phyloP scores from a whole-genome alignment of 169 alveolate species.

The Eimeria acervulina region DNA sequence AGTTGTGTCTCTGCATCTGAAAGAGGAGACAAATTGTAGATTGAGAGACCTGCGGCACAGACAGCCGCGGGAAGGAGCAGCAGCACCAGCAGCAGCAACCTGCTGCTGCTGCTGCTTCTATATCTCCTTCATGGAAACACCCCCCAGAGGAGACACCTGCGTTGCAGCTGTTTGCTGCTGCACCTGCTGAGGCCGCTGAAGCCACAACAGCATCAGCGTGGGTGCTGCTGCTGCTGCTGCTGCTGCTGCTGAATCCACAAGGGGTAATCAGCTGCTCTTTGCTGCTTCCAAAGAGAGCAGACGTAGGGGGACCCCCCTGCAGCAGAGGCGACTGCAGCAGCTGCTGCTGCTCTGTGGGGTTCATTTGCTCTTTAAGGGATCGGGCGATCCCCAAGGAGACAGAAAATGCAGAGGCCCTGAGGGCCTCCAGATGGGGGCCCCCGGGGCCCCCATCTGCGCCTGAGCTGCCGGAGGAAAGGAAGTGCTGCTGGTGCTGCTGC shows the following conservation, averaged over 20 bases:
- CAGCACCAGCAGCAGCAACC: conserved; percentile 57
- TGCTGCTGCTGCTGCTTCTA: background rate
- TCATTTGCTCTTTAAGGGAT: background rate
- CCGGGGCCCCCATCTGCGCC: background rate
- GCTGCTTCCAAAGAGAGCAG: background rate
- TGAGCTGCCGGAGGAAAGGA: too few relatives aligned
- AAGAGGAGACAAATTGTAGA: conserved; percentile 43
- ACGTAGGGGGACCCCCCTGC: background rate
- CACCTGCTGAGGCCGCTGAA: background rate
- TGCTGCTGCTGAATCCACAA: background rate
- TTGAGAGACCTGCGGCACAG: conserved; percentile 36
- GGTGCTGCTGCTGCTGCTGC: conserved; percentile 28
- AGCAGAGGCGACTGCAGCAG: background rate
- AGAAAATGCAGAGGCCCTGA: background rate
- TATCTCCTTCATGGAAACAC: background rate
- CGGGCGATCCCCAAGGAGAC: conserved; percentile 19
- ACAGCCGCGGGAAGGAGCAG: conserved; percentile 59
- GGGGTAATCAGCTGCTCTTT: too few relatives aligned
- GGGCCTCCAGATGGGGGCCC: background rate
- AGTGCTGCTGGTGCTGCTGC: background rate
- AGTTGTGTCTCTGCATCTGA: conserved; percentile 30
- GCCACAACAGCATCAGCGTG: background rate
- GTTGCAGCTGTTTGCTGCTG: background rate
- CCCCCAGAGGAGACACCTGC: conserved; percentile 22
- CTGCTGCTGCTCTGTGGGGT: background rate